These are phyloP conservation scores for Corchorus capsularis DNA, from an alignment of 345 rosid genomes.

Conservation along the genomic window DNA sequence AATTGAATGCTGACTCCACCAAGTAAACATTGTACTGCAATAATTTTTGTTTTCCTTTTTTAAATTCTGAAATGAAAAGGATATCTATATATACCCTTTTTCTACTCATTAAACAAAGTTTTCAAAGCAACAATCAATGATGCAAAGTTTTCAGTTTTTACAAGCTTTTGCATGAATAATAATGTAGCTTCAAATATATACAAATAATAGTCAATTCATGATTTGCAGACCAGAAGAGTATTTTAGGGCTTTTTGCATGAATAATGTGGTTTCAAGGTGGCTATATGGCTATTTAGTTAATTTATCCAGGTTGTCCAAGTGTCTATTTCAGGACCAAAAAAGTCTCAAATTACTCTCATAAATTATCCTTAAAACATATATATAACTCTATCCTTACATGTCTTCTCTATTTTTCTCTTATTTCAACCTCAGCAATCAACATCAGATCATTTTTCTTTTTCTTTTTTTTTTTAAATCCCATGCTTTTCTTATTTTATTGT, in stretches of 20 bases:
- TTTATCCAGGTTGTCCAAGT: slow-evolving; percentile 15
- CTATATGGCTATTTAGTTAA: not conserved
- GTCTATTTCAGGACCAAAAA: not conserved
- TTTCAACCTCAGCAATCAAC: slow-evolving; percentile 17
- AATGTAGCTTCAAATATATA: not conserved
- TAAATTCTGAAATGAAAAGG: not conserved
- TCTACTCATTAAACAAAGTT: slow-evolving; percentile 4
- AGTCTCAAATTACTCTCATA: not conserved
- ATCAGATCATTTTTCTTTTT: not conserved
- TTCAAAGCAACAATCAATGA: slow-evolving; percentile 13
- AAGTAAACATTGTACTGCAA: not conserved
- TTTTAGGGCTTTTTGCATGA: slow-evolving; percentile 20
- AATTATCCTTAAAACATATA: not conserved
- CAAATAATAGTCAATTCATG: slow-evolving; percentile 7
- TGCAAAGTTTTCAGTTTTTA: not conserved
- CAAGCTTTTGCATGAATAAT: not conserved
- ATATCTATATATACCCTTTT: not conserved
- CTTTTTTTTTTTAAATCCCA: not conserved
- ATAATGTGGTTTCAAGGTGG: not conserved
- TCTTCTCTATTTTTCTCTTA: not conserved
- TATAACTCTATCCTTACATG: not conserved
- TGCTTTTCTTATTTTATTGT: not conserved
- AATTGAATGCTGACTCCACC: slow-evolving; percentile 13
- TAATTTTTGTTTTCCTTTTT: not conserved
- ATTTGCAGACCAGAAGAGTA: not conserved